Conservation (phyloP, 805 yeast genomes). For the Lipomyces anomalus region DNA sequence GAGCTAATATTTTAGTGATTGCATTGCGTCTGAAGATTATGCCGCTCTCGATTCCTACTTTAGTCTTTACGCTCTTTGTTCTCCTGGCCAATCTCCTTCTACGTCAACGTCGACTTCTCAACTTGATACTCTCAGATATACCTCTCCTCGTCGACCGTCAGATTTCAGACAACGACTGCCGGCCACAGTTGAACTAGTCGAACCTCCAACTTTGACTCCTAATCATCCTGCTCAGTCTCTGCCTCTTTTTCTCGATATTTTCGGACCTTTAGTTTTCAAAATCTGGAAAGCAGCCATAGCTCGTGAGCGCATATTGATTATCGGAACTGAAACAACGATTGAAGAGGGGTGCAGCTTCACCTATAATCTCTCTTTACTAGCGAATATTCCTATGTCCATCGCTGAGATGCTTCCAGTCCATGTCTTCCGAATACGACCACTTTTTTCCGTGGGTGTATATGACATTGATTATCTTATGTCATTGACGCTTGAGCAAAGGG, state of each 20-base stretch:
- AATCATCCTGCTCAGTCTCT: conserved; percentile 37
- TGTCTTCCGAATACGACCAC: conserved; percentile 18
- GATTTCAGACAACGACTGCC: background rate
- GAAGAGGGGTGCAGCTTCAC: conserved; percentile 45
- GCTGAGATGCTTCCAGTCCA: conserved; percentile 33
- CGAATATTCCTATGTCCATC: conserved; percentile 57
- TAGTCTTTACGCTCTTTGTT: conserved; percentile 9
- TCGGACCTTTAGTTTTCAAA: conserved; percentile 63
- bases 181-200: background rate
- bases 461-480: conserved; percentile 17
- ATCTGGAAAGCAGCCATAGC: conserved; percentile 59
- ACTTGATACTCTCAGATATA: conserved; percentile 37
- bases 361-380: conserved; percentile 54
- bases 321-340: conserved; percentile 30
- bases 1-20: conserved; percentile 9
- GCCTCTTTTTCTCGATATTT: conserved; percentile 40
- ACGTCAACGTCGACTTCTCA: conserved; percentile 41
- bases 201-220: too few species aligned
- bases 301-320: conserved; percentile 50
- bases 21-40: conserved; percentile 9
- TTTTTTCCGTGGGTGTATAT: conserved; percentile 16
- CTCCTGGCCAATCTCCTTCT: conserved; percentile 34
- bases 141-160: conserved; percentile 19
- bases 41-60: conserved; percentile 13
- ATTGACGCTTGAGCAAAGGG: conserved; percentile 9